Conservation (phyloP, 106 monocot genomes). For the Dendrobium officinale region DNA sequence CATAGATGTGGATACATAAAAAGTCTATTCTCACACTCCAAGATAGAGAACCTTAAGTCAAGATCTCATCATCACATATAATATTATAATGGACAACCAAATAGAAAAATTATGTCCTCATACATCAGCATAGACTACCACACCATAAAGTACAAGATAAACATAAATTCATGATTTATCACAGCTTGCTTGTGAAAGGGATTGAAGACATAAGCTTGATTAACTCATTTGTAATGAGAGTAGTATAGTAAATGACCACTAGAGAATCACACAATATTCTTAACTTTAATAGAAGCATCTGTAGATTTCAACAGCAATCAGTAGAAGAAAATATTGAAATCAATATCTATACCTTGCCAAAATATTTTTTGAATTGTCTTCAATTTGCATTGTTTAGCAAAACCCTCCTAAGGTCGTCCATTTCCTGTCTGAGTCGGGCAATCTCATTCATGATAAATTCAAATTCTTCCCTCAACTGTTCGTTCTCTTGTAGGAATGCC, state of each 20-base stretch:
- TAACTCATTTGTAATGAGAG: background rate
- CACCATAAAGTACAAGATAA: background rate
- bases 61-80: background rate
- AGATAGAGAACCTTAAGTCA: no score
- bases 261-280: background rate
- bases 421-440: background rate
- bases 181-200: background rate
- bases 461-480: background rate
- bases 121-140: background rate
- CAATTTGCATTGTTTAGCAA: background rate
- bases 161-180: background rate
- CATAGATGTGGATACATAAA: no score
- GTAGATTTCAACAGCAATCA: background rate
- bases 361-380: background rate
- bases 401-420: background rate
- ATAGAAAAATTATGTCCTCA: background rate
- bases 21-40: no score
- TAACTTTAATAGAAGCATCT: background rate
- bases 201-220: background rate
- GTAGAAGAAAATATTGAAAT: background rate
- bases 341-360: background rate
- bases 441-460: background rate
- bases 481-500: background rate
- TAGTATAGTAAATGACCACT: background rate
- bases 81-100: background rate